A percentile compares a stretch with the other conserved stretches of the same genome.
Evolutionary conservation across 140 eudicot genomes (phyloP).

Genomic region (Oenanthe javanica): DNA sequence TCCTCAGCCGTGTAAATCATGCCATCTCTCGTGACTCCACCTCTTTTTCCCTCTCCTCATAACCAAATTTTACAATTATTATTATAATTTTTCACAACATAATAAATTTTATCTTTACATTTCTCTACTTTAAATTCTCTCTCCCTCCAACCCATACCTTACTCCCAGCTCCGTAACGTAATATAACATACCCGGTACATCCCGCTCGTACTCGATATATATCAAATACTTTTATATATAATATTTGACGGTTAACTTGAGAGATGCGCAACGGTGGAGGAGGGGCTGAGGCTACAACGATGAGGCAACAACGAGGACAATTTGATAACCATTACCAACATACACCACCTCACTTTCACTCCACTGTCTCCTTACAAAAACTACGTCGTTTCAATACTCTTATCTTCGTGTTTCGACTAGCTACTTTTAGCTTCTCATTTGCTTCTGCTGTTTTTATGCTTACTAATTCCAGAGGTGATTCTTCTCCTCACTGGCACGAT

Average conservation of each 20-base stretch:
- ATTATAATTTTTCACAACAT: background rate
- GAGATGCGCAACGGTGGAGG: slow-evolving; percentile 38
- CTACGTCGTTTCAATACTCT: slow-evolving; percentile 56
- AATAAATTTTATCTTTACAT: slow-evolving; percentile 14
- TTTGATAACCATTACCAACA: background rate
- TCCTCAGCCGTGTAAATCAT: slow-evolving; percentile 19
- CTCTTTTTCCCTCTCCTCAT: background rate
- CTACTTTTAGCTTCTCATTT: slow-evolving; percentile 51
- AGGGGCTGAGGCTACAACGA: slow-evolving; percentile 34
- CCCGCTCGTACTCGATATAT: background rate
- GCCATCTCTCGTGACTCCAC: slow-evolving; percentile 32
- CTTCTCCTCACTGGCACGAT: slow-evolving; percentile 46
- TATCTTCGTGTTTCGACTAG: slow-evolving; percentile 45
- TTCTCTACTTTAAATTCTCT: background rate
- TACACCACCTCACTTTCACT: slow-evolving; percentile 55
- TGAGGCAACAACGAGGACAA: slow-evolving; percentile 1
- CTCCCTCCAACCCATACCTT: slow-evolving; percentile 1
- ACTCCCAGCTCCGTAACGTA: background rate
- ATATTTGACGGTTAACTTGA: slow-evolving; percentile 8
- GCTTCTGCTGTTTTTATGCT: slow-evolving; percentile 63
- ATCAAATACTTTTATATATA: background rate
- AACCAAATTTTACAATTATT: background rate
- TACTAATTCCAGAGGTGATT: slow-evolving; percentile 27
- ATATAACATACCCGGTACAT: background rate
- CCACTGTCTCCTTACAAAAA: slow-evolving; percentile 55